Evolutionary conservation across 2,329 filamentous ascomycete species (phyloP).

Genomic region (Cephalotrichum gorgonifer): DNA sequence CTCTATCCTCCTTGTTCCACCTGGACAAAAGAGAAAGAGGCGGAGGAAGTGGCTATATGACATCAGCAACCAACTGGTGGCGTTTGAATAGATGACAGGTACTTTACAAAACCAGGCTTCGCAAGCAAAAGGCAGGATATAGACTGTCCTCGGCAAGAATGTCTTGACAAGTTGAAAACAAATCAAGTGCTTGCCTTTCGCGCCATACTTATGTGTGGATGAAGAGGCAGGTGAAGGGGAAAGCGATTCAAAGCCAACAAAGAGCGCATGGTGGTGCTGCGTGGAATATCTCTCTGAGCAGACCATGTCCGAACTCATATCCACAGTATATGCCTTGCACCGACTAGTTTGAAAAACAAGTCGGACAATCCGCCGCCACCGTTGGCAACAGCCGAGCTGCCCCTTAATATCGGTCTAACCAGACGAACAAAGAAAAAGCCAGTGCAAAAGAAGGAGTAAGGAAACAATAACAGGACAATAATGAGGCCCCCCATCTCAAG

Average conservation of each 20-base stretch:
- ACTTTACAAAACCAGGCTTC: constrained; percentile 3
- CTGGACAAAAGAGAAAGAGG: background rate
- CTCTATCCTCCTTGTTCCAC: background rate
- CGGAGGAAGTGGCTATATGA: constrained; percentile 1
- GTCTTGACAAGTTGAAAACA: background rate
- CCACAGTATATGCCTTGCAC: background rate
- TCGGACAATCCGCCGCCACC: no score
- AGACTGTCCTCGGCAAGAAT: background rate
- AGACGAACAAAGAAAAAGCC: background rate
- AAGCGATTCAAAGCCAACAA: background rate
- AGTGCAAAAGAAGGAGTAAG: background rate
- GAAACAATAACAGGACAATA: background rate
- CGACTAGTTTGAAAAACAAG: no score
- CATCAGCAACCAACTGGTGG: constrained; percentile 4
- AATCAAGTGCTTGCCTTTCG: background rate
- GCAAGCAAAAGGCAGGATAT: background rate
- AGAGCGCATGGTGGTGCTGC: background rate
- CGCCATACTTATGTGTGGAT: background rate
- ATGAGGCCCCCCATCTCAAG: no score
- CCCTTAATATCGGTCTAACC: background rate
- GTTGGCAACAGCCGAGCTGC: no score
- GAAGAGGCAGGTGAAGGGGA: background rate
- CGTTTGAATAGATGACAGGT: background rate
- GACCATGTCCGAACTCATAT: background rate
- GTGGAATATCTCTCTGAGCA: background rate